Evolutionary conservation across 2,329 filamentous ascomycete genomes (phyloP), one percentile per base, ranked within the genome.

Genomic region (Coccinonectria pachysandricola): DNA sequence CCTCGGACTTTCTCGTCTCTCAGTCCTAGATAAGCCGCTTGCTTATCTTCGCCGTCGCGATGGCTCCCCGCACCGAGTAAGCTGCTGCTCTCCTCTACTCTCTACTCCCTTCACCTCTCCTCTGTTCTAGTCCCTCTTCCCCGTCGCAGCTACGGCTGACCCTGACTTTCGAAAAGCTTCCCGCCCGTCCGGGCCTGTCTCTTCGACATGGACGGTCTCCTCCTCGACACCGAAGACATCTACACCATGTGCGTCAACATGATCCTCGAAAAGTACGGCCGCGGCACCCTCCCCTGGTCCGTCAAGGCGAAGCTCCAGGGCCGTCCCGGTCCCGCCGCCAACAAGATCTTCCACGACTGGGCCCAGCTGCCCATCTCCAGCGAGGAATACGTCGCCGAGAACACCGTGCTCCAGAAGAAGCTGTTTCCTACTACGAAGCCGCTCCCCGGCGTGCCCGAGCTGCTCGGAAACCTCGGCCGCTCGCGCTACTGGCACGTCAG

Each of bases 161-260:
- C 11, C 44, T 19, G 18, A 10, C 8, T 22, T 9, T 7, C n/a
- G 7, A 14, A 16, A 46, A 84, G 79, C 50, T 77, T 86, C 54
- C 80, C 83, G 12, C 75, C 79, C 23, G 68, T 96, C 32, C 73
- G 86, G 43, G 91, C 88, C 42, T 95, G 87, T 57, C 77, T 98
- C 39, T 96, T 98, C 55, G 91, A 98, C 64, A 95, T 96, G 87
- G 91, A 98, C 57, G 91, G 91, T 34, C 78, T 98, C 18, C 73
- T 98, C 12, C 81, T 98, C 50, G 78, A 96, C 57, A 86, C 83
- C 17, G 91, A 96, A 63, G 91, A 96, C 46, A 56, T 75, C 30
- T 96, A 96, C 64, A 91, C 85, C 0, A 52, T 71, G 14, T 80
- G 82, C 56, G 80, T 86, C 35, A 95, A 98, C 59, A 64, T 74